Percentiles rank a stretch among this genome's conserved stretches.
phyloP scores from a whole-genome alignment of 1,284 basidiomycete species.

The Ganoderma multipileum region DNA sequence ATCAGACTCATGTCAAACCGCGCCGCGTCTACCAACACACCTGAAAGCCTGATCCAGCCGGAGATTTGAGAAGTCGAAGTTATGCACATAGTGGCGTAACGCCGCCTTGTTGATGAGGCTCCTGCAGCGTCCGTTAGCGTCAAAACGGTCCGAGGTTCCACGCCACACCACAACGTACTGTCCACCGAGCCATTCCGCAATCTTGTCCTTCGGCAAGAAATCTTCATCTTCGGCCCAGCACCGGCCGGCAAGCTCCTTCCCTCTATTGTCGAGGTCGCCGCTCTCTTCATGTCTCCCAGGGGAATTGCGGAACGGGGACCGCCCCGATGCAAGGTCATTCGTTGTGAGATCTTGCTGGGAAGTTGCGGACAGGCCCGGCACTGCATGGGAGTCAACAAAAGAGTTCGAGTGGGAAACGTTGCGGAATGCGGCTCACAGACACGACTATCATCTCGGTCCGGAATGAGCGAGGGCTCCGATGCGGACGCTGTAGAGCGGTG shows the following conservation, averaged over 20 bases:
- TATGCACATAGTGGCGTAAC: conserved; percentile 83
- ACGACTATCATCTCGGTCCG: conserved; percentile 54
- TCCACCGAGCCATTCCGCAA: conserved; percentile 95
- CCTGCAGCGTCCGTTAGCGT: conserved; percentile 49
- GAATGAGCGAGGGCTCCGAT: conserved; percentile 78
- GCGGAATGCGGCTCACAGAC: conserved; percentile 48
- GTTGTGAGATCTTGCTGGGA: conserved; percentile 63
- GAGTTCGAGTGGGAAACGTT: conserved; percentile 26
- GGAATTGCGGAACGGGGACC: conserved; percentile 53
- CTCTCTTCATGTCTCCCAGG: conserved; percentile 54
- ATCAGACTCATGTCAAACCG: conserved; percentile 15
- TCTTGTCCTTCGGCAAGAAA: conserved; percentile 88
- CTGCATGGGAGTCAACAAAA: conserved; percentile 30
- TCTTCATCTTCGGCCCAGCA: conserved; percentile 91
- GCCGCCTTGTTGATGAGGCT: conserved; percentile 79
- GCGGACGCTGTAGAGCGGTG: conserved; percentile 75
- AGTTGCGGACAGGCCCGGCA: conserved; percentile 40
- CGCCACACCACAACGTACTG: conserved; percentile 59
- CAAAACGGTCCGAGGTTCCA: conserved; percentile 6
- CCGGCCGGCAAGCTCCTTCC: conserved; percentile 75
- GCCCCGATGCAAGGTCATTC: conserved; percentile 50
- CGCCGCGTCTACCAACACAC: conserved; percentile 43
- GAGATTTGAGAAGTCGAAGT: conserved; percentile 87
- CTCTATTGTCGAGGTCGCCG: conserved; percentile 69
- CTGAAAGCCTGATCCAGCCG: conserved; percentile 92